phyloP scores from a whole-genome alignment of 2,329 filamentous ascomycete genomes.

The Periglandula ipomoeae region DNA sequence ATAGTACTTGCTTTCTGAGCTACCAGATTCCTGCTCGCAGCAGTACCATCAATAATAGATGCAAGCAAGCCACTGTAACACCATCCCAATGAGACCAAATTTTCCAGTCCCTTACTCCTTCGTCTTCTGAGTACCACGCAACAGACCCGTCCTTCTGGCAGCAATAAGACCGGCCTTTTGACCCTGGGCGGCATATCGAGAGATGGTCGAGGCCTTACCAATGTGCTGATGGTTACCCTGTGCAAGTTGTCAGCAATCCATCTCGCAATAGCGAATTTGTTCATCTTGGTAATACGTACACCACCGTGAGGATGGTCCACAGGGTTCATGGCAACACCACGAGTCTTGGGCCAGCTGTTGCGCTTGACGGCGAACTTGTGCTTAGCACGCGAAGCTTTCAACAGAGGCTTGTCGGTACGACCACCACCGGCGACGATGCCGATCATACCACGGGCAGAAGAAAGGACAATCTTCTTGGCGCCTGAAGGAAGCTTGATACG shows the following conservation, averaged over 20 bases:
- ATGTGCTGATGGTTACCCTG: slow-evolving; percentile 99
- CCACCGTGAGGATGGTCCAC: slow-evolving; percentile 98
- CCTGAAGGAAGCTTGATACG: slow-evolving; percentile 98
- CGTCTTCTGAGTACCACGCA: slow-evolving; percentile 99
- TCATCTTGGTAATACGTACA: slow-evolving; percentile 40
- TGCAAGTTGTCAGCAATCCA: slow-evolving; percentile 32
- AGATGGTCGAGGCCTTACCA: slow-evolving; percentile 99
- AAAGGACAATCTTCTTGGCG: slow-evolving; percentile 98
- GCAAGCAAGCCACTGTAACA: slow-evolving; percentile 55
- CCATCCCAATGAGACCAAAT: slow-evolving; percentile 53
- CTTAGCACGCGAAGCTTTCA: slow-evolving; percentile 99
- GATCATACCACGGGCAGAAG: slow-evolving; percentile 91
- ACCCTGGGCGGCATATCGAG: slow-evolving; percentile 92
- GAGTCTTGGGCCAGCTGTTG: slow-evolving; percentile 99
- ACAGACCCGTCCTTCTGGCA: slow-evolving; percentile 97
- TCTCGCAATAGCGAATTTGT: neutral
- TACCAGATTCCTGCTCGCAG: slow-evolving; percentile 37
- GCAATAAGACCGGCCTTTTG: slow-evolving; percentile 99
- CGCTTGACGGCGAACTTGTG: slow-evolving; percentile 99
- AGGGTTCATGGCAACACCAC: slow-evolving; percentile 99
- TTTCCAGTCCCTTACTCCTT: slow-evolving; percentile 70
- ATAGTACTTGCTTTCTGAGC: slow-evolving; percentile 39
- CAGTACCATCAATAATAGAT: slow-evolving; percentile 44
- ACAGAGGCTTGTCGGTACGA: slow-evolving; percentile 97
- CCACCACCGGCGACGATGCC: slow-evolving; percentile 99